Evolutionary conservation across 129 eudicot species (phyloP), one percentile per base, ranked within the genome.

Genomic region (Flaveria sonorensis): DNA sequence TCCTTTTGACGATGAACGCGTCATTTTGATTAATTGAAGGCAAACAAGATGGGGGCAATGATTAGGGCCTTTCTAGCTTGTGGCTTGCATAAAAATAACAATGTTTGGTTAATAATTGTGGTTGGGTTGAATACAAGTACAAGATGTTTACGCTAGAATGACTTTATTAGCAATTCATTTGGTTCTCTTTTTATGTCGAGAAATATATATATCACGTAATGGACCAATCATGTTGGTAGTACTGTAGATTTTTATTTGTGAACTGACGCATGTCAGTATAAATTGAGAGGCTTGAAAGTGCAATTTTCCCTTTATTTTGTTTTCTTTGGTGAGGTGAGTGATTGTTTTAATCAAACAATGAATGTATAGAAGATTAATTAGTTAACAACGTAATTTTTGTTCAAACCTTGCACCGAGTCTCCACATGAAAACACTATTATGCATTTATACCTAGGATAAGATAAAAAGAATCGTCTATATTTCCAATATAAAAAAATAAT

Each of bases 201-300:
- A 19, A 36, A 36, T 36, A 36, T 36, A 36, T 60, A 24, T 24
- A 9, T 60, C 36, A 60, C 36, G 24, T 57, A 21, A 57, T 57
- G 64, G 64, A 9, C 21, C 64, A 57, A 20, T 57, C 64, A 57
- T 57, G 30, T 57, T 57, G 40, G 40, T 36, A 2, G 30, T 57
- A 57, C 64, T 21, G 15, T 57, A 21, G 19, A 55, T 36, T 21
- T 20, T 20, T 20, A 20, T 57, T 57, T 20, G 32, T 21, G 64
- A 57, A 23, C 6, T 14, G 9, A 21, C 32, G 21, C 32, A 57
- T 23, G 30, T 57, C 9, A 57, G 16, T 57, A 57, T 18, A 15
- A 51, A 51, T 57, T 57, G 64, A 57, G 64, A 57, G 30, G 32
- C 14, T 20, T 57, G 57, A 57, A 20, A 57, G 64, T 57, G 32